Conservation (phyloP, 768 basidiomycete genomes). For the Tephrocybe rancida region DNA sequence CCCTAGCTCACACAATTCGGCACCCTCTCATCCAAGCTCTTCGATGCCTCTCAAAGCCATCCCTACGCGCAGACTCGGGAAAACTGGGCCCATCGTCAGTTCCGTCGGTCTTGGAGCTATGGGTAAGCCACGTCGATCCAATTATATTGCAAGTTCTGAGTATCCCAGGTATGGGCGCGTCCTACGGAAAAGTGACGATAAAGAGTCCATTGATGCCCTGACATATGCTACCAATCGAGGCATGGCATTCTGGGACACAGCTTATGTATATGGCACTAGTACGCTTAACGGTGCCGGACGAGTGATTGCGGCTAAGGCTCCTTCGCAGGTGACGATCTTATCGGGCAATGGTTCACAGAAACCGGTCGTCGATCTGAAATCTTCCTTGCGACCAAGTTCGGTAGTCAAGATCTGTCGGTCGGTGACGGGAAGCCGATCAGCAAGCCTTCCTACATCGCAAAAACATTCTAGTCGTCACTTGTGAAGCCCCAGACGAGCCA, state of each 20-base stretch:
- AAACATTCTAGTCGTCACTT: neutral
- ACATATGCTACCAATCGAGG: conserved; percentile 37
- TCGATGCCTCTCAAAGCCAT: conserved; percentile 6
- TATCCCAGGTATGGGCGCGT: conserved; percentile 22
- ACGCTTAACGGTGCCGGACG: too few relatives aligned
- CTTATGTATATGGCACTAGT: conserved; percentile 46
- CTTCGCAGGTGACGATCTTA: neutral
- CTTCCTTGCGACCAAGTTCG: conserved; percentile 3
- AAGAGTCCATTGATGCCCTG: conserved; percentile 19
- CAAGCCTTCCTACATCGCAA: conserved; percentile 6
- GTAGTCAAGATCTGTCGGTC: neutral
- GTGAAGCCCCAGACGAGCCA: neutral
- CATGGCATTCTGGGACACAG: too few relatives aligned
- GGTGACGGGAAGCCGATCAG: neutral
- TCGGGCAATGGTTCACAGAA: neutral
- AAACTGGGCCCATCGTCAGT: conserved; percentile 25
- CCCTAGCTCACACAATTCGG: too few relatives aligned
- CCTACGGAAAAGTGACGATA: conserved; percentile 25
- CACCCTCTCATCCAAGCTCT: neutral
- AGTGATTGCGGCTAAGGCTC: too few relatives aligned
- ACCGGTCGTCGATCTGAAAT: conserved; percentile 3
- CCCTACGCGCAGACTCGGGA: conserved; percentile 25
- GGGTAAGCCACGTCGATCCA: too few relatives aligned
- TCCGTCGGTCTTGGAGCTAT: conserved; percentile 25
- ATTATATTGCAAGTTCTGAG: too few relatives aligned